These are phyloP conservation scores for Talaromyces piceae DNA, from an alignment of 2,329 filamentous ascomycete genomes.

Conservation along the genomic window DNA sequence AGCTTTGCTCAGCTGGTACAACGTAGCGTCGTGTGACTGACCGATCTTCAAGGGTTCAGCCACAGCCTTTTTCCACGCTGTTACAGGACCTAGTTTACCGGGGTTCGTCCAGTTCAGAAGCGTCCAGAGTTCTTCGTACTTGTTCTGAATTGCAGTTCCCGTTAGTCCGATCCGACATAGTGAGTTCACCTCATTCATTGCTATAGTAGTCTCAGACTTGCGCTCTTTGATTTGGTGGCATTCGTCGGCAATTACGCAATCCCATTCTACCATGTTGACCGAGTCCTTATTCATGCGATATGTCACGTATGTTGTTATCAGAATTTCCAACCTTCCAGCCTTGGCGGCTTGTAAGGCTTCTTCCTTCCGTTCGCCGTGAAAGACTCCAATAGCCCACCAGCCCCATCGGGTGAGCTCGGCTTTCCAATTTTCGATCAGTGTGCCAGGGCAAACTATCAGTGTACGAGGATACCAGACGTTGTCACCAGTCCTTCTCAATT, in stretches of 20 bases:
- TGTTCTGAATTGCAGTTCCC: constrained; percentile 95
- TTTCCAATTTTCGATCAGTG: constrained; percentile 84
- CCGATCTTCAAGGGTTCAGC: constrained; percentile 74
- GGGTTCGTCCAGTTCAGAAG: constrained; percentile 95
- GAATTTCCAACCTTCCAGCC: constrained; percentile 72
- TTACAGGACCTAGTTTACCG: constrained; percentile 57
- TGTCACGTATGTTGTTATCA: constrained; percentile 90
- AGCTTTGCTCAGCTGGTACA: constrained; percentile 71
- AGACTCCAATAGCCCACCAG: constrained; percentile 85
- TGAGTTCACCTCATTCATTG: constrained; percentile 85
- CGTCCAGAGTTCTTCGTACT: constrained; percentile 95
- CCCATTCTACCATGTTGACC: constrained; percentile 84
- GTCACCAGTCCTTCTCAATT: constrained; percentile 57
- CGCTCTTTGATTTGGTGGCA: constrained; percentile 83
- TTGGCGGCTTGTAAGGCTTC: constrained; percentile 64
- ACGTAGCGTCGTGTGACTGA: constrained; percentile 85
- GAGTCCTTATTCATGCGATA: constrained; percentile 69
- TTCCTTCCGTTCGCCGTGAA: constrained; percentile 66
- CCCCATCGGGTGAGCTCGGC: constrained; percentile 84
- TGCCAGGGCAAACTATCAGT: constrained; percentile 81
- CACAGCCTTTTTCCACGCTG: constrained; percentile 73
- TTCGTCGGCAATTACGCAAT: constrained; percentile 89
- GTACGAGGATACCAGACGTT: constrained; percentile 73
- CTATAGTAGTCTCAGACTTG: constrained; percentile 66
- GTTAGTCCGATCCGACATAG: constrained; percentile 89